These are phyloP conservation scores for Chlorophyllum brunneum DNA, from an alignment of 768 basidiomycete species.

Conservation along the genomic window DNA sequence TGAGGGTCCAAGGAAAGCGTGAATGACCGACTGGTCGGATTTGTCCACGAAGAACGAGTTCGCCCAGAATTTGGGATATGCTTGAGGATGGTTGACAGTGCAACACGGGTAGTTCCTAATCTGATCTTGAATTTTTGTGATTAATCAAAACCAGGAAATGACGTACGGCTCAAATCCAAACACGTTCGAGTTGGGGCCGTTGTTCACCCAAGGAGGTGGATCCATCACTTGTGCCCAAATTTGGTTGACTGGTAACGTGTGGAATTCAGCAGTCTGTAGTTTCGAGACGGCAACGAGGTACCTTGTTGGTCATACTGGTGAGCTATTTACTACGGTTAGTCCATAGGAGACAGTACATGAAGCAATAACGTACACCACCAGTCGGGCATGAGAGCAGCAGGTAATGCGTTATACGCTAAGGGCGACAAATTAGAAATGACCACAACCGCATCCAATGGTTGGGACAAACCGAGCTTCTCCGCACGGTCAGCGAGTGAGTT, in stretches of 20 bases:
- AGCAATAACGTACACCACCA: constrained; percentile 28
- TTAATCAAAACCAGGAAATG: background rate
- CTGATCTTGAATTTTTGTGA: background rate
- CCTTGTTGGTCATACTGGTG: constrained; percentile 43
- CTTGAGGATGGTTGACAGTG: constrained; percentile 39
- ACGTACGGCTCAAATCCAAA: constrained; percentile 41
- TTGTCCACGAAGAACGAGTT: constrained; percentile 33
- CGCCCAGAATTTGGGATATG: constrained; percentile 40
- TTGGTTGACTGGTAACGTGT: constrained; percentile 39
- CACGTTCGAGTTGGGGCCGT: constrained; percentile 36
- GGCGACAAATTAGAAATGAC: background rate
- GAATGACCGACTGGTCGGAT: constrained; percentile 27
- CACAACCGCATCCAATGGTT: background rate
- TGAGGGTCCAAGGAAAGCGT: constrained; percentile 36
- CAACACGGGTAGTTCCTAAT: constrained; percentile 40
- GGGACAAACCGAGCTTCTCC: constrained; percentile 31
- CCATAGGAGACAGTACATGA: background rate
- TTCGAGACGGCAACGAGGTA: too few species aligned
- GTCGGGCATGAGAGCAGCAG: constrained; percentile 35
- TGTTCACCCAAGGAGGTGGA: constrained; percentile 34
- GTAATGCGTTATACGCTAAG: constrained; percentile 37
- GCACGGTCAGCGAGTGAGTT: constrained; percentile 37
- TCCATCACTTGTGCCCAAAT: constrained; percentile 38
- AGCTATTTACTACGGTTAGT: constrained; percentile 18
- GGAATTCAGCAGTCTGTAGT: too few species aligned